A percentile compares a stretch with the other conserved stretches of the same genome.
phyloP scores from a whole-genome alignment of 192 early-diverging fungal genomes.

The Dissophora ornata region DNA sequence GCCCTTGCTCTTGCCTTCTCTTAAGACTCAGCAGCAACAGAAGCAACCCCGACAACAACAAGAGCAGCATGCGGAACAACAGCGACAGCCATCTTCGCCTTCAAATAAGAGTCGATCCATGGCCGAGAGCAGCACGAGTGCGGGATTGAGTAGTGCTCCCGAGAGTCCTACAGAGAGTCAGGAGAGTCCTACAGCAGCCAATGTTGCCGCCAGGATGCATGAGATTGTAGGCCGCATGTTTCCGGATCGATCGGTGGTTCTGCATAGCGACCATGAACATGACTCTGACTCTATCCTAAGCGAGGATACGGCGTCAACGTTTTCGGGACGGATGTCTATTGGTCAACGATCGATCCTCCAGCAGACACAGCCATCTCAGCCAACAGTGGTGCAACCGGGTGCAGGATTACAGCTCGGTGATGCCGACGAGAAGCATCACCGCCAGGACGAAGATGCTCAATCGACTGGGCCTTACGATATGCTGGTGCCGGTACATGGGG shows the following conservation, averaged over 20 bases:
- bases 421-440: not conserved
- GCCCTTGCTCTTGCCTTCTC: not conserved
- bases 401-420: not conserved
- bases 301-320: constrained; percentile 12
- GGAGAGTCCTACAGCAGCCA: constrained; percentile 15
- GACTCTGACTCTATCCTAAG: constrained; percentile 34
- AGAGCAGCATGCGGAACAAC: not conserved
- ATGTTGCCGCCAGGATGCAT: constrained; percentile 46
- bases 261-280: constrained; percentile 18
- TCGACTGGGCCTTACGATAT: constrained; percentile 27
- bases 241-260: constrained; percentile 26
- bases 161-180: constrained; percentile 47
- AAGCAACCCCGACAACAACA: not conserved
- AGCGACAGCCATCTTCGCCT: not conserved
- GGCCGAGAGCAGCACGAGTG: not conserved
- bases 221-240: constrained; percentile 51
- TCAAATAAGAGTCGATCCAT: constrained; percentile 6
- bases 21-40: not conserved
- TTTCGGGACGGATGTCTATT: not conserved
- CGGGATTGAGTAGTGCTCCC: constrained; percentile 4
- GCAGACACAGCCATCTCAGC: not conserved
- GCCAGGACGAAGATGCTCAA: not conserved
- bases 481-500: constrained; percentile 28
- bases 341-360: constrained; percentile 5
- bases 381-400: too few species aligned